These are phyloP conservation scores for Blastomyces parvus DNA, from an alignment of 2,329 filamentous ascomycete species.

Conservation along the genomic window DNA sequence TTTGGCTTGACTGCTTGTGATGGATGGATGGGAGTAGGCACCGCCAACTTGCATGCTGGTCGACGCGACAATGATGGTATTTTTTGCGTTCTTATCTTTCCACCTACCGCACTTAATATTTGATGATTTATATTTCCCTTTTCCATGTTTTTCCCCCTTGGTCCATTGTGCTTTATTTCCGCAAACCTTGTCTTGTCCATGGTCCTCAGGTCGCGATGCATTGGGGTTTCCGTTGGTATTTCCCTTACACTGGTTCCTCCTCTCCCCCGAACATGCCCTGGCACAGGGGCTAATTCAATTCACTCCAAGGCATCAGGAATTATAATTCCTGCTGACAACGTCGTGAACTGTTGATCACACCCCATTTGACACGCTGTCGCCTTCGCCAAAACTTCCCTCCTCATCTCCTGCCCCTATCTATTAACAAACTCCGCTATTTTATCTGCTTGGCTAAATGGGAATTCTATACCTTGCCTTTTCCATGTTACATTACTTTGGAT, in stretches of 20 bases:
- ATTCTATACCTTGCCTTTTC: background rate
- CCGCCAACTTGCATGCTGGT: background rate
- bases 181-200: background rate
- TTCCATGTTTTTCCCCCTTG: background rate
- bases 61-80: background rate
- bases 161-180: background rate
- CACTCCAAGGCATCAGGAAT: background rate
- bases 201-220: background rate
- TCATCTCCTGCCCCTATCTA: background rate
- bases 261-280: background rate
- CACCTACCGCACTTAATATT: background rate
- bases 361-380: background rate
- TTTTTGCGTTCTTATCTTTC: background rate
- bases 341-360: background rate
- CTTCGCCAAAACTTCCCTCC: background rate
- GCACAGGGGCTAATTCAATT: background rate
- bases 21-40: background rate
- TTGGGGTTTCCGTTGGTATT: background rate
- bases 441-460: background rate
- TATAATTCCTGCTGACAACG: background rate
- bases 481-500: background rate
- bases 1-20: background rate
- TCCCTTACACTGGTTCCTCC: background rate
- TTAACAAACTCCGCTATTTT: background rate
- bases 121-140: background rate